Base-by-base conservation (phyloP, 768 basidiomycete species). In the Exsudoporus frostii region DNA sequence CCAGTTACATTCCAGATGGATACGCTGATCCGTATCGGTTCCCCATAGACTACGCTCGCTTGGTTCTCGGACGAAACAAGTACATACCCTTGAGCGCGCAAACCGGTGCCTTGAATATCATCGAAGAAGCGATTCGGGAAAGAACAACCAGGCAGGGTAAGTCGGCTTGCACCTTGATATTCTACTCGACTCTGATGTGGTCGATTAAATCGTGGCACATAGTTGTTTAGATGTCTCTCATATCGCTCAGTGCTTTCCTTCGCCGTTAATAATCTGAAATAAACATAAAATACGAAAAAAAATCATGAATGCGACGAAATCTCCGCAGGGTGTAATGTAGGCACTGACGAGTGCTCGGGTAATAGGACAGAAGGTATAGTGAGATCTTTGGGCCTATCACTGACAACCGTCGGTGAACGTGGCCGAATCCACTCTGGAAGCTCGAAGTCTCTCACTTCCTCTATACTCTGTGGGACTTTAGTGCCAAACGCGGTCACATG, bases 401-500 rank as follows among this genome's bases (percentile, higher is more conserved):
- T 29, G 25, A 48, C 37, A 17, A 32, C 33, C 5, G 49, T 55
- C 30, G 65, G 67, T 50, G 65, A 65, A 53, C 34, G 56, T 13
- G 54, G 57, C 37, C 58, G 62, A 53, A 84, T 61, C 83, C 82
- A 86, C 19, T 67, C 55, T 0, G 87, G 86, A 34, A 84, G 67
- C 58, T 78, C 75, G 59, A 79, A 88, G 39, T 86, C 84, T 55
- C 68, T 73, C 29, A 71, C 54, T 48, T 78, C 75, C 54, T 77
- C 76, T 34, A 83, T 54, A 33, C 74, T 77, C 1, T 64, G 59
- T 6, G 80, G 81, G n/a, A 86, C 71, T 56, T 80, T 77, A 39
- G 74, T 71, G 0, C 87, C 86, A 61, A 87, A 89, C 9, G 85
- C 82, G 15, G 73, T 76, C 38, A 78, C 68, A 56, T 80, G 76